Conservation (phyloP, 768 basidiomycete species). For the Boletus insuetus region DNA sequence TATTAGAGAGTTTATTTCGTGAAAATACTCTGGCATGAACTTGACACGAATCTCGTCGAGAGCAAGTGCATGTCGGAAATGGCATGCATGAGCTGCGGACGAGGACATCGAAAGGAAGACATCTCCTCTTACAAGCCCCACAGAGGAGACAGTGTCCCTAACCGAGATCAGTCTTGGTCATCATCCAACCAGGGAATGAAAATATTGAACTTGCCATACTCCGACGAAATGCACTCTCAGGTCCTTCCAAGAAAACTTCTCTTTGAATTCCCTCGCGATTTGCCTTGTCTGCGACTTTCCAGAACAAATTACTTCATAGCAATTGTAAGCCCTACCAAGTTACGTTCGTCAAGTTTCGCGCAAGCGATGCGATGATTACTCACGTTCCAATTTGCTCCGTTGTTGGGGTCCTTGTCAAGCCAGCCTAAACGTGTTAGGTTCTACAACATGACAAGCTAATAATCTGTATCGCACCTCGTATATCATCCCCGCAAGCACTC, state of each 20-base stretch:
- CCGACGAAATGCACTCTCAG: slow-evolving; percentile 2
- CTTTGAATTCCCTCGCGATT: slow-evolving; percentile 35
- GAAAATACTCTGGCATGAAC: slow-evolving; percentile 46
- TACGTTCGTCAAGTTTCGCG: not conserved
- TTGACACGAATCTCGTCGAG: slow-evolving; percentile 31
- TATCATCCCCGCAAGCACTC: slow-evolving; percentile 42
- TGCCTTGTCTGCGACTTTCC: slow-evolving; percentile 11
- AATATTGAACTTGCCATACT: not conserved
- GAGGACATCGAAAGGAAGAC: slow-evolving; percentile 1
- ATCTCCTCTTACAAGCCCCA: slow-evolving; percentile 1
- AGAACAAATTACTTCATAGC: slow-evolving; percentile 6
- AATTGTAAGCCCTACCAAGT: slow-evolving; percentile 6
- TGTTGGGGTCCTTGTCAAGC: slow-evolving; percentile 4
- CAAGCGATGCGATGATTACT: slow-evolving; percentile 5
- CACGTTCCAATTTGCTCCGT: slow-evolving; percentile 8
- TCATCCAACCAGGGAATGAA: no score
- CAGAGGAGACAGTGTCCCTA: slow-evolving; percentile 15
- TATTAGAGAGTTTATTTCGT: slow-evolving; percentile 23
- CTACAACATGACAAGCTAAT: not conserved
- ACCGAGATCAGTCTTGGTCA: not conserved
- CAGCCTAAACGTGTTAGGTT: not conserved
- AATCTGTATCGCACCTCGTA: slow-evolving; percentile 24
- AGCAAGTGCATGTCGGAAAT: slow-evolving; percentile 16
- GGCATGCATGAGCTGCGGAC: slow-evolving; percentile 1
- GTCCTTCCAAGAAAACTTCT: slow-evolving; percentile 29